Evolutionary conservation across 78 protist species (phyloP), one percentile per base, ranked within the genome.

Genomic region (Speleostelium caveatum): DNA sequence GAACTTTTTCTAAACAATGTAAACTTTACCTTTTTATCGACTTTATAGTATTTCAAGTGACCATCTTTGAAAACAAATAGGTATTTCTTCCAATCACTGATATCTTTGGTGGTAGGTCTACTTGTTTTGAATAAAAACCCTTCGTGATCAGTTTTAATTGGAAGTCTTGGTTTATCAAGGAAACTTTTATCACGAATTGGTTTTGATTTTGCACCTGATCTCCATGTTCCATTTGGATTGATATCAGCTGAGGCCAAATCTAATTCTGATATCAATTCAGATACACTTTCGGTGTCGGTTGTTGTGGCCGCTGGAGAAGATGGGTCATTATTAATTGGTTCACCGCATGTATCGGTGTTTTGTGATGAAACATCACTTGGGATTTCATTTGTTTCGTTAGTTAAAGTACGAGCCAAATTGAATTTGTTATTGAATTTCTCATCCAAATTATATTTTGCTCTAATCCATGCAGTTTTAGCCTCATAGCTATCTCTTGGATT

Each of bases 71-170:
- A 83, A 24, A 69, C 26, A 75, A 83, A 83, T 41, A 58, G 38
- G 42, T 83, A 83, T 42, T 69, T 83, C 62, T 83, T 83, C 91
- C 91, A 83, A 38, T 53, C 83, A 74, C 67, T 28, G 10, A 62
- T n/a, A 4, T 73, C 42, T 28, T 83, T 83, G 22, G 83, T 33
- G 14, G 79, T 39, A 35, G 91, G 79, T 28, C 49, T 69, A 32
- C 72, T 69, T 0, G 91, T 60, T 59, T 83, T 83, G 36, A 36
- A 71, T 2, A 83, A 33, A 38, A 39, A 39, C 12, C 91, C 91
- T 24, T 83, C 79, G 36, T 68, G 75, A 32, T 83, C 91, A 3
- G 12, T 56, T 42, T 59, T 83, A 1, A 39, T 6, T 49, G 78
- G 78, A 14, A 36, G 16, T 32, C 73, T 41, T 26, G 72, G 71